phyloP scores from a whole-genome alignment of 495 filamentous ascomycete species.

The Podospora fimiseda region DNA sequence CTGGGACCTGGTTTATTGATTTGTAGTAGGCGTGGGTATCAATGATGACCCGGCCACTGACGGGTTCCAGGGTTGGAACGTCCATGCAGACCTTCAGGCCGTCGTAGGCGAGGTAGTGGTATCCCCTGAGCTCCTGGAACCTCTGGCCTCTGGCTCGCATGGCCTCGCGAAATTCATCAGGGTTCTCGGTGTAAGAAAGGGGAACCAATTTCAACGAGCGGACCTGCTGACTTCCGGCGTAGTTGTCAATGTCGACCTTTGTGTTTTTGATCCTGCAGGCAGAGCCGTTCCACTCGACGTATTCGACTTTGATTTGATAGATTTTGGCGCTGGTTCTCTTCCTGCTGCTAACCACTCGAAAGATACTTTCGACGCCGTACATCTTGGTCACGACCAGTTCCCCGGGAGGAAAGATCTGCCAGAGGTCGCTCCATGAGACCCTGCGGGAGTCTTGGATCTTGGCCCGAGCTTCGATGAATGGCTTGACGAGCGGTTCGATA shows the following conservation, averaged over 20 bases:
- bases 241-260: conserved; percentile 34
- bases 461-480: conserved; percentile 36
- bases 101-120: conserved; percentile 49
- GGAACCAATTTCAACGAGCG: conserved; percentile 46
- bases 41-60: conserved; percentile 16
- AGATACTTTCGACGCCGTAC: conserved; percentile 15
- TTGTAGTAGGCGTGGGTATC: conserved; percentile 21
- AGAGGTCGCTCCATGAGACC: conserved; percentile 17
- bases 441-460: conserved; percentile 13
- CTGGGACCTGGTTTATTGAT: too few species aligned
- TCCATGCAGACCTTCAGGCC: conserved; percentile 25
- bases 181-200: conserved; percentile 41
- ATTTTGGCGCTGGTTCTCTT: background rate
- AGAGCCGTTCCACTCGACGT: conserved; percentile 53
- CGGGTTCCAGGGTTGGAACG: background rate
- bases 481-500: conserved; percentile 44
- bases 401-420: conserved; percentile 32
- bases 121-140: conserved; percentile 47
- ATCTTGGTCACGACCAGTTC: conserved; percentile 20
- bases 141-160: conserved; percentile 36
- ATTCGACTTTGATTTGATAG: conserved; percentile 28
- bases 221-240: conserved; percentile 46
- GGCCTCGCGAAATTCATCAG: conserved; percentile 25
- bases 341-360: conserved; percentile 11
- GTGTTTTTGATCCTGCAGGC: conserved; percentile 39